phyloP scores from a whole-genome alignment of 176 grass and related monocot genomes.

The Zea mays region DNA sequence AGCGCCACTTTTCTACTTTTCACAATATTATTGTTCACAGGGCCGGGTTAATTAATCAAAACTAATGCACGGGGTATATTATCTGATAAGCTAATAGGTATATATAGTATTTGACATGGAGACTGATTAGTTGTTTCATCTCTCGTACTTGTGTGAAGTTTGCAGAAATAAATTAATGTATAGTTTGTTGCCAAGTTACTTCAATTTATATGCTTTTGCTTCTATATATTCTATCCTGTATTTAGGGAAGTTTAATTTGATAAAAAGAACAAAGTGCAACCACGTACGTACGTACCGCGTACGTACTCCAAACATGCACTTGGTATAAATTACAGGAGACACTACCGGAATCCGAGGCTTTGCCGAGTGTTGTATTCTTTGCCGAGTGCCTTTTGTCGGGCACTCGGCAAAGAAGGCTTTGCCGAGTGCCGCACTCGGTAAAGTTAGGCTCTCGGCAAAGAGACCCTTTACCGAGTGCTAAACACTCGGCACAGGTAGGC shows the following conservation, averaged over 20 bases:
- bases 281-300: not conserved
- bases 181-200: constrained; percentile 23
- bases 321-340: not conserved
- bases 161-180: constrained; percentile 28
- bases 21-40: constrained; percentile 41
- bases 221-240: not conserved
- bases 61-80: constrained; percentile 48
- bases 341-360: no score
- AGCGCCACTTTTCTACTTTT: constrained; percentile 41
- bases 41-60: constrained; percentile 33
- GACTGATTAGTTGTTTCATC: constrained; percentile 26
- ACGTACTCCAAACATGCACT: not conserved
- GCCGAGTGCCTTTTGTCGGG: no score
- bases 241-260: not conserved
- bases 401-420: no score
- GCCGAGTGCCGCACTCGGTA: no score
- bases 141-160: constrained; percentile 22
- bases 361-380: no score
- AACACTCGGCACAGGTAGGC: no score
- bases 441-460: no score
- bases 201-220: not conserved
- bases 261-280: not conserved
- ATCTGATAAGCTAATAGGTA: constrained; percentile 1
- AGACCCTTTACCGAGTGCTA: no score
- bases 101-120: constrained; percentile 44